Evolutionary conservation across 495 filamentous ascomycete genomes (phyloP), one percentile per base, ranked within the genome.

Genomic region (Penicillium malachiteum): DNA sequence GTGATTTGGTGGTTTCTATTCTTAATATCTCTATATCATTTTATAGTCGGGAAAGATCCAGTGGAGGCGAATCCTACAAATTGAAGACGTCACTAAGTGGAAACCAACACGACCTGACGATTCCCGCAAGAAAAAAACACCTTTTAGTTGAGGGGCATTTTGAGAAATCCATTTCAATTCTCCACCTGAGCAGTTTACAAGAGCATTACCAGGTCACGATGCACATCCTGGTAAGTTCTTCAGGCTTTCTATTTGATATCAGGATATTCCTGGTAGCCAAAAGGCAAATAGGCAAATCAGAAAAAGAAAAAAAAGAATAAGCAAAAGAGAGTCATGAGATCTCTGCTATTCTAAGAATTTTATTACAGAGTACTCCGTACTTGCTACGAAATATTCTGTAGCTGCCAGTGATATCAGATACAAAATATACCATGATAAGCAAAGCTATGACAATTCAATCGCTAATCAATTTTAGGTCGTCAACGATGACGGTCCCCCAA

Each of bases 401-500:
- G 21, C 21, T 26, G n/a, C n/a, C n/a, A n/a, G n/a, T n/a, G 21
- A 26, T 26, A 26, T 26, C 21, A 26, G 21, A 26, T 26, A 2
- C 21, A 26, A 26, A 26, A 26, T 26, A 26, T 26, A 26, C 21
- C 21, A 26, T 26, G n/a, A 42, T 42, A 42, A 42, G 39, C 39
- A 26, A 42, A 42, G 0, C 9, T 42, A 7, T 21, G 17, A 21
- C 41, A 44, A 21, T 21, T 26, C 41, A 21, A 44, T 21, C 39
- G 10, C 39, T n/a, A 14, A 30, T 39, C 34, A 43, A 50, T 2
- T 26, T 55, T 52, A 91, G 87, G 77, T 92, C 12, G 84, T 86
- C 48, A 98, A 98, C 77, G 94, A 98, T 71, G 94, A 98, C 71
- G 94, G 94, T 8, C 94, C 94, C 21, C 94, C 94, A 41, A 94